Base-by-base conservation (phyloP, 1,139 yeast species). In the Eremothecium coryli region DNA sequence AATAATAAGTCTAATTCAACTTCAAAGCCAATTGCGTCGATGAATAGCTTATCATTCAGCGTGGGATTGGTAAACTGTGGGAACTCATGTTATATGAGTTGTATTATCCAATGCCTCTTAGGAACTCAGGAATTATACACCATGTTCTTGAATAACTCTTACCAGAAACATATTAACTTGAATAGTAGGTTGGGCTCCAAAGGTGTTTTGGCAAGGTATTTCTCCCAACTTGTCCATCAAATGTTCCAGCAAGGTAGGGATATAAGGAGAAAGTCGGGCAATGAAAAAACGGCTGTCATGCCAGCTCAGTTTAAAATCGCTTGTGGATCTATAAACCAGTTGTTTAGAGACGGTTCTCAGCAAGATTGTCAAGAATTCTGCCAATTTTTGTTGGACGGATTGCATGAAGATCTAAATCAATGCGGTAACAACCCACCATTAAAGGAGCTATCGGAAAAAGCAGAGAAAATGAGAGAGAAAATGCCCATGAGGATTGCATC, bases 351-450 rank as follows among this genome's bases (percentile, higher is more conserved):
- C n/a, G 65, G 61, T 45, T 88, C 84, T 37, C 97, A 90, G 58
- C 98, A 90, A 54, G 98, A 90, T 57, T 84, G 94, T 44, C 86
- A 86, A 39, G 97, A 90, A 54, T 86, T 86, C 53, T 66, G 90
- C 43, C 84, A 82, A 36, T 86, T 85, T 50, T 53, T 90, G 12
- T 64, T 90, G 31, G 97, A 86, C 56, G 78, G 86, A 0, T 61
- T 90, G 22, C 97, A 90, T 54, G 94, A 85, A 52, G 98, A 90
- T 52, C 65, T 90, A 40, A 84, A 84, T 50, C 78, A 76, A 45
- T 72, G 74, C 60, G 78, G 78, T 12, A 69, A 66, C 26, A 64
- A 64, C 33, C 68, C 71, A 2, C 66, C 74, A 18, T 53, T 68
- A 48, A 77, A 67, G 46, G 73, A 68, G 33, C 65, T 86, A 26